Percentiles rank a stretch among this genome's conserved stretches.
phyloP scores from a whole-genome alignment of 2,329 filamentous ascomycete species.

The Penicillium sp. region DNA sequence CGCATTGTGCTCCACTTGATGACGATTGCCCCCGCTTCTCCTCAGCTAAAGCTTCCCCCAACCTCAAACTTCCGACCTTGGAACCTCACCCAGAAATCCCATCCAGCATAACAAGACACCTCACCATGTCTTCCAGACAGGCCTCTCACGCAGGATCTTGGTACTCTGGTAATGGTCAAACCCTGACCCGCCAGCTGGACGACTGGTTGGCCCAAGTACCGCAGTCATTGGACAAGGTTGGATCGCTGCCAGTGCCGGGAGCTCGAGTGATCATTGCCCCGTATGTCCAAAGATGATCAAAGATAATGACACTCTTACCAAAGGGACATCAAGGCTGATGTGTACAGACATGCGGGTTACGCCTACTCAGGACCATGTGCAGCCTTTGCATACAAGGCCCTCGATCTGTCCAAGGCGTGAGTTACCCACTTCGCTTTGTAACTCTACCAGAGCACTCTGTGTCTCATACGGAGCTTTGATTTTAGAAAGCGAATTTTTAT shows the following conservation, averaged over 20 bases:
- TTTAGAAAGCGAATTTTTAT: conserved; percentile 84
- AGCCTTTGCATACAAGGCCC: conserved; percentile 89
- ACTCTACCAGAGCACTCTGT: background rate
- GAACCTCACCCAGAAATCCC: conserved; percentile 4
- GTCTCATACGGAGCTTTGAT: conserved; percentile 5
- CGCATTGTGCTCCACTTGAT: conserved; percentile 26
- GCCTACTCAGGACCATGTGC: conserved; percentile 87
- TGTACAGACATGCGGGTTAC: conserved; percentile 84
- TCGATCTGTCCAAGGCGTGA: conserved; percentile 76
- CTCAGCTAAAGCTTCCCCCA: conserved; percentile 9
- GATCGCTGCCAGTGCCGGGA: conserved; percentile 67
- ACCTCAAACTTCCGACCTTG: conserved; percentile 6
- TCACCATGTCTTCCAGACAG: conserved; percentile 47
- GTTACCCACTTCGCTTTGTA: conserved; percentile 25
- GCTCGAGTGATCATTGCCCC: conserved; percentile 89
- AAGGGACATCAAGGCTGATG: conserved; percentile 11
- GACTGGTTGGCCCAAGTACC: conserved; percentile 73
- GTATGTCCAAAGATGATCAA: conserved; percentile 55
- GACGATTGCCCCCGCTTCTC: conserved; percentile 33
- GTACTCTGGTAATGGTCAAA: conserved; percentile 67
- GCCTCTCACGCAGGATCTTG: conserved; percentile 84
- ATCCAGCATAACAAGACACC: background rate
- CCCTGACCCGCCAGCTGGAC: conserved; percentile 71
- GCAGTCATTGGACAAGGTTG: conserved; percentile 61
- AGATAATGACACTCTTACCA: background rate